Evolutionary conservation across 805 yeast species (phyloP).

Genomic region (Crinitomyces ghanaensis): DNA sequence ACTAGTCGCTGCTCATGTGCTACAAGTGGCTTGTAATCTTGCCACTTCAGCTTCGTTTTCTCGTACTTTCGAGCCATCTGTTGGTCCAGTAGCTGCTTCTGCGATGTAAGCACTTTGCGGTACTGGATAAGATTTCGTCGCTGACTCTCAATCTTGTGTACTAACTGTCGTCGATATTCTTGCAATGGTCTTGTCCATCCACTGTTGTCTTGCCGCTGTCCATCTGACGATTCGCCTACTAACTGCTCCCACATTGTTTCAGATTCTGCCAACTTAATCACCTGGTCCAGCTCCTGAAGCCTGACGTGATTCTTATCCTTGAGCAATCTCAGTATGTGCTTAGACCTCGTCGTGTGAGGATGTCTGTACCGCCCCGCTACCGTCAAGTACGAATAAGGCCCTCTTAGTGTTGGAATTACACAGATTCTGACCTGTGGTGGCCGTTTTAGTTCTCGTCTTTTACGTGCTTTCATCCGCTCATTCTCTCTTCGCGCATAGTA

Average conservation of each 20-base stretch:
- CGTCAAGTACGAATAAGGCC: constrained; percentile 7
- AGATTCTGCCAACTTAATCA: constrained; percentile 3
- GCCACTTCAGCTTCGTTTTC: too few relatives aligned
- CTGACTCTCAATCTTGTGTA: not conserved
- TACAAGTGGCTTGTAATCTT: too few relatives aligned
- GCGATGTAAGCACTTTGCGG: constrained; percentile 1
- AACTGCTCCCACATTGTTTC: constrained; percentile 8
- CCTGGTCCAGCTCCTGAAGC: not conserved
- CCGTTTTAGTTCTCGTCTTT: constrained; percentile 2
- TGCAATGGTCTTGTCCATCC: constrained; percentile 6
- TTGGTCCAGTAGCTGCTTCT: constrained; percentile 4
- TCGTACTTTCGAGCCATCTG: too few relatives aligned
- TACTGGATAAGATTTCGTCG: not conserved
- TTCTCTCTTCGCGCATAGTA: not conserved
- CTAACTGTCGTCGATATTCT: constrained; percentile 2
- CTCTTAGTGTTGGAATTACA: constrained; percentile 4
- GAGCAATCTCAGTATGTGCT: constrained; percentile 2
- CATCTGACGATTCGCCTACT: too few relatives aligned
- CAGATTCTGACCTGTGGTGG: constrained; percentile 4
- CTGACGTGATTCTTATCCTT: not conserved
- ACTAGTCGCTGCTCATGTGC: too few relatives aligned
- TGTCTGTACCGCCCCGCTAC: constrained; percentile 6
- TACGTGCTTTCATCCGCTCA: not conserved
- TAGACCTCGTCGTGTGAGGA: constrained; percentile 1
- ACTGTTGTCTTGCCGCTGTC: too few relatives aligned